Conservation (phyloP, 805 yeast genomes). For the Yarrowia alimentaria region DNA sequence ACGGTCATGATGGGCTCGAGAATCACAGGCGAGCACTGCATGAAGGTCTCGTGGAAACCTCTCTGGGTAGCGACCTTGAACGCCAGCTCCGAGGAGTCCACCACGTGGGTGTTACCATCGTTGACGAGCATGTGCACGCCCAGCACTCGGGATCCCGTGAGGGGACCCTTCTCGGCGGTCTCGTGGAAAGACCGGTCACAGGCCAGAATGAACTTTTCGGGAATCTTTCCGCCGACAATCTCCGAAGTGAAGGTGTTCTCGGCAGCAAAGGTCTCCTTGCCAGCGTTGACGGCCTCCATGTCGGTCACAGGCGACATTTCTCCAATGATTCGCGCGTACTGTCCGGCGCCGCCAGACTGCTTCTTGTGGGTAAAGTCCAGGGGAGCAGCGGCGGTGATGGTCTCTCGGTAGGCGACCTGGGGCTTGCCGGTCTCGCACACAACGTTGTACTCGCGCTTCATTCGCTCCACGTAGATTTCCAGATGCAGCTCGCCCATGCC, state of each 20-base stretch:
- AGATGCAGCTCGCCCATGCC: conserved; percentile 99
- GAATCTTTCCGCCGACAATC: conserved; percentile 94
- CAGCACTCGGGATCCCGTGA: conserved; percentile 88
- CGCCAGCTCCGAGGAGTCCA: conserved; percentile 93
- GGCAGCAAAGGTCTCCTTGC: conserved; percentile 38
- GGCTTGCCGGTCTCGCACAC: conserved; percentile 96
- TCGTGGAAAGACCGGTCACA: conserved; percentile 96
- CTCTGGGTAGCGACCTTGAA: conserved; percentile 88
- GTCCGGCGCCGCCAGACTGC: conserved; percentile 99
- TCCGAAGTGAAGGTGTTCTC: conserved; percentile 75
- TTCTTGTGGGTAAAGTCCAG: conserved; percentile 96
- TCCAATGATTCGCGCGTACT: conserved; percentile 95
- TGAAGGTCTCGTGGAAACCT: conserved; percentile 90
- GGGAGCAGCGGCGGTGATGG: conserved; percentile 65
- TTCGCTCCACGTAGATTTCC: conserved; percentile 97
- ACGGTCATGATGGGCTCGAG: conserved; percentile 97
- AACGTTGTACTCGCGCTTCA: conserved; percentile 94
- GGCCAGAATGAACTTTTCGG: conserved; percentile 90
- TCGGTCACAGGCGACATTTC: conserved; percentile 57
- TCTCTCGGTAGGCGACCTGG: conserved; percentile 96
- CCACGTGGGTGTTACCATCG: conserved; percentile 97
- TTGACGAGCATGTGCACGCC: conserved; percentile 91
- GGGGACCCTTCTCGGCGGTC: conserved; percentile 92
- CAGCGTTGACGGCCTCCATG: conserved; percentile 33
- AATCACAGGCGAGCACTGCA: conserved; percentile 78